These are phyloP conservation scores for Linum trigynum DNA, from an alignment of 345 rosid species.

Conservation along the genomic window DNA sequence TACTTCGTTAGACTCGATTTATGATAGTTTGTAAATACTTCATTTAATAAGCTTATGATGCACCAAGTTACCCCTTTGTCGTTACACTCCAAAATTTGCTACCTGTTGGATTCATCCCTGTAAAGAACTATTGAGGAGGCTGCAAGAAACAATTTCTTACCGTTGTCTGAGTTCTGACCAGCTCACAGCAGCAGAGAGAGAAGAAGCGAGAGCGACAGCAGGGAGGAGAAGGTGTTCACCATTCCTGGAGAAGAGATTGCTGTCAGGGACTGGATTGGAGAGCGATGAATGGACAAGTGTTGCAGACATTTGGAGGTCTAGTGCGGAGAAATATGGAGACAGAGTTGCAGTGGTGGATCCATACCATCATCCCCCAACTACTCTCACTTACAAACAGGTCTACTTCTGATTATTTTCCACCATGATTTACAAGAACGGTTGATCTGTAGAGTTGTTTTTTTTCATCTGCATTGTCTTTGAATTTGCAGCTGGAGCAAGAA, in stretches of 20 bases:
- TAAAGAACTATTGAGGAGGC: too few species aligned
- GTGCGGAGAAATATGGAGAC: conserved; percentile 73
- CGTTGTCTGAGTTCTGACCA: too few species aligned
- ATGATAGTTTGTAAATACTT: too few species aligned
- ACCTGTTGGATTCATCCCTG: too few species aligned
- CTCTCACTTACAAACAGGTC: conserved; percentile 71
- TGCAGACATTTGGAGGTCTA: conserved; percentile 89
- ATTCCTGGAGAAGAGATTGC: conserved; percentile 37
- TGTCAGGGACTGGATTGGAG: conserved; percentile 21
- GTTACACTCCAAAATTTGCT: too few species aligned
- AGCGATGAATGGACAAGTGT: conserved; percentile 66
- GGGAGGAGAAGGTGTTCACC: conserved; percentile 47
- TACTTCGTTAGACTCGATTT: too few species aligned
- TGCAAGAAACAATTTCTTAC: too few species aligned
- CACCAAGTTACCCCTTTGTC: too few species aligned
- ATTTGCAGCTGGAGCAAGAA: conserved; percentile 71
- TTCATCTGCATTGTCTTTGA: background rate
- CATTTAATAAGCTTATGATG: too few species aligned
- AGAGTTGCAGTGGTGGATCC: conserved; percentile 69
- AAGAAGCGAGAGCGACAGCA: too few species aligned
- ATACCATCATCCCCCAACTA: conserved; percentile 75
- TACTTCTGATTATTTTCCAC: conserved; percentile 10
- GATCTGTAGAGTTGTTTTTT: background rate
- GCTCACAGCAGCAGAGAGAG: too few species aligned
- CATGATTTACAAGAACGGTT: background rate